Base-by-base conservation (phyloP, 2,329 filamentous ascomycete genomes). In the Colletotrichum sp. region DNA sequence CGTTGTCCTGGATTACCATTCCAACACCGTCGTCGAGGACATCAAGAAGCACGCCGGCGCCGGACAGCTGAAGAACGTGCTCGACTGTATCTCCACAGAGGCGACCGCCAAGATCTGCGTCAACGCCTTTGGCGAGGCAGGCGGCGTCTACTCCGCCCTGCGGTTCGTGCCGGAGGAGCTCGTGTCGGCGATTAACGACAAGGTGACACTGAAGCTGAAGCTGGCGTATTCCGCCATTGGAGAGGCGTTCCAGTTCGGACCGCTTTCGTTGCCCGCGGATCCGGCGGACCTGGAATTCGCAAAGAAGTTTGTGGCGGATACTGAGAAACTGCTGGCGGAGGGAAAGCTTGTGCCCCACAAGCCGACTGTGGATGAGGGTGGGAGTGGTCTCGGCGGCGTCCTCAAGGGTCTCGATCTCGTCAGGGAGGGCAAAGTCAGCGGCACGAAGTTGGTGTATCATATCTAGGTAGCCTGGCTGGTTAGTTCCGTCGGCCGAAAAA, bases 1-100 rank as follows among this genome's bases (percentile, higher is more conserved):
- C 28, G 80, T 81, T 6, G 84, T 83, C 30, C 87, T 90, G 74
- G 88, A 91, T 82, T 89, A 91, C 81, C 81, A 79, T 21, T 74
- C 80, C 13, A 73, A 77, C 1, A 78, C 71, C 5, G 79, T 76
- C 21, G 79, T 76, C 5, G 71, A 28, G 0, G 72, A 79, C 2
- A 82, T 85, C 55, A 77, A 71, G 8, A 70, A 78, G n/a, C 70
- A 79, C 52, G 81, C 79, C 30, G 70, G 76, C 39, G 36, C 36
- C 16, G 72, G 79, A 36, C 75, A 78, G 15, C 78, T 86, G 8
- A 69, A 69, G 4, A 72, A 80, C 8, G 85, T 82, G 13, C 85
- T 84, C 79, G 86, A 88, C 79, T 86, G 84, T 78, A 80, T 84
- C 55, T 77, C 57, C 9, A 59, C 66, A 57, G 16, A 79, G 66